phyloP scores from a whole-genome alignment of 192 early-diverging fungal genomes.

The Coemansia sp. region DNA sequence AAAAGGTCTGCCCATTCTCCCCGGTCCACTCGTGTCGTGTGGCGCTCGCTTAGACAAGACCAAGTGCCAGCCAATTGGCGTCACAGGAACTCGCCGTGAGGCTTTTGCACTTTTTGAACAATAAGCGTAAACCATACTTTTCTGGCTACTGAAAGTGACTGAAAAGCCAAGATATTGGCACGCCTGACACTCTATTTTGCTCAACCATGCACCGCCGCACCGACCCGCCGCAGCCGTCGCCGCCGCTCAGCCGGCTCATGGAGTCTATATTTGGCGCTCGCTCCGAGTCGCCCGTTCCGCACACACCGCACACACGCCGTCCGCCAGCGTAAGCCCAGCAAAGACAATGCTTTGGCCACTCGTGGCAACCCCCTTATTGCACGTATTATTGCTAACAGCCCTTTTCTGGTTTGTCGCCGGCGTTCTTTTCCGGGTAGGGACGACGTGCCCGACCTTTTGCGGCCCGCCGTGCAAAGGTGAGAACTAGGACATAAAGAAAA shows the following conservation, averaged over 20 bases:
- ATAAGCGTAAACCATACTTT: not conserved
- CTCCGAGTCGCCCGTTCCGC: slow-evolving; percentile 6
- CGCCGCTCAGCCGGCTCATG: slow-evolving; percentile 28
- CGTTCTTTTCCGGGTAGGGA: slow-evolving; percentile 4
- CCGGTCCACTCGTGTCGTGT: not conserved
- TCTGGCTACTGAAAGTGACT: not conserved
- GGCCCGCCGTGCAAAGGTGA: slow-evolving; percentile 42
- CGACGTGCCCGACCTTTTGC: slow-evolving; percentile 38
- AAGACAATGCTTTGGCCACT: not conserved
- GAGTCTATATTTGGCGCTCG: slow-evolving; percentile 28
- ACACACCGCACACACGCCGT: not conserved
- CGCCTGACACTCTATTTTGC: not conserved
- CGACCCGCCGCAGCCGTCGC: slow-evolving; percentile 9
- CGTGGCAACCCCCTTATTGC: too few species aligned
- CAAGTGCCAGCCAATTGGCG: not conserved
- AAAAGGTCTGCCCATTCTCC: not conserved
- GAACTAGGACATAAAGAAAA: slow-evolving; percentile 1
- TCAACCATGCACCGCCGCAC: slow-evolving; percentile 5
- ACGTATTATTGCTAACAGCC: too few species aligned
- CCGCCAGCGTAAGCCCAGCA: slow-evolving; percentile 8
- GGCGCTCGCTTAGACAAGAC: not conserved
- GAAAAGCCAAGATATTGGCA: not conserved
- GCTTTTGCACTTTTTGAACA: not conserved
- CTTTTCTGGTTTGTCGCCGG: not conserved
- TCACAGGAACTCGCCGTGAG: not conserved